Base-by-base conservation (phyloP, 345 rosid species). In the Crucihimalaya himalaica region DNA sequence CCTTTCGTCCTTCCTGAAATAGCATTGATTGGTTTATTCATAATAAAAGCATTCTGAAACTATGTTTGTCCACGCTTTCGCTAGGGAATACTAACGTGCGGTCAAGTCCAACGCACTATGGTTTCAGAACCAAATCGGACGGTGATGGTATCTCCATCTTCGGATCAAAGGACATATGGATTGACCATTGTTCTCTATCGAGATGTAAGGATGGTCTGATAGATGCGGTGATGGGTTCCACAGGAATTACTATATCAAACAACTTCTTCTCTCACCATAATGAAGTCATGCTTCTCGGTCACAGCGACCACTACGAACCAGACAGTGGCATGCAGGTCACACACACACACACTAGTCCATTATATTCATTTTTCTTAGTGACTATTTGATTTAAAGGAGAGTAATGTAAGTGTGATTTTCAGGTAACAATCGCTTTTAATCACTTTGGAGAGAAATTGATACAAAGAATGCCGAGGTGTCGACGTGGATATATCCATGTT, bases 251-350 rank as follows among this genome's bases (percentile, higher is more conserved):
- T 2, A 88, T 95, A 50, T 95, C 99, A 3, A 92, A 92, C 91
- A 92, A 90, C 78, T 88, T 66, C 71, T 88, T 95, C 70, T 95
- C 96, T 57, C 99, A 95, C 68, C 99, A 95, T 84, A 90, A 92
- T 34, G 97, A 95, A 75, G 99, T 95, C 78, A 95, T 95, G 98
- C 80, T 95, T 45, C 79, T 95, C 52, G 99, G 99, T 42, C 99
- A 95, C 80, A 89, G 93, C 68, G 99, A 95, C 16, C 86, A 78
- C 51, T 95, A 90, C 71, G 55, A 72, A 76, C 99, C 99, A 0
- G 99, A 95, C 69, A 78, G 91, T 0, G 91, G 91, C 13, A 95
- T 95, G 99, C 99, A 95, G 65, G 96, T 71, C 5, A 19, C 20
- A 65, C 55, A 50, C 9, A 20, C 27, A 31, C 34, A 63, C 19